Percentiles rank a stretch among this genome's conserved stretches.
Conservation (phyloP, 305 asterid species). For the Rubia peregrina region DNA sequence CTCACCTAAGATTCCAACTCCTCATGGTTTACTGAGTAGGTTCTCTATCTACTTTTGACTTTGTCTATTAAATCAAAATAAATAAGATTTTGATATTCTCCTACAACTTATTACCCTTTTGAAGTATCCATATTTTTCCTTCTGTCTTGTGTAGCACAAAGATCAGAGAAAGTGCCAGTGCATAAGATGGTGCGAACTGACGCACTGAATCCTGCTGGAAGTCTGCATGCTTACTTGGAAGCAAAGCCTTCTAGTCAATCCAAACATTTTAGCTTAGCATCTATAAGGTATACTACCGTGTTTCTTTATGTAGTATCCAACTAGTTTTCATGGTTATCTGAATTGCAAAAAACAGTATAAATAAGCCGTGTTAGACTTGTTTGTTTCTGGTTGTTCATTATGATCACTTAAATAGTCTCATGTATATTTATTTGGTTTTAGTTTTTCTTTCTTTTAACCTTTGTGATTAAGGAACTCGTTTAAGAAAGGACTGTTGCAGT, state of each 20-base stretch:
- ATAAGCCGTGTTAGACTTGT: background rate
- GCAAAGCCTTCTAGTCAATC: constrained; percentile 44
- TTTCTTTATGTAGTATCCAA: constrained; percentile 12
- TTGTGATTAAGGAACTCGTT: background rate
- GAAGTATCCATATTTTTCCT: constrained; percentile 13
- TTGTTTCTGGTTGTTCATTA: background rate
- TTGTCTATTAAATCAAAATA: constrained; percentile 11
- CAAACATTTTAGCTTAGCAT: constrained; percentile 58
- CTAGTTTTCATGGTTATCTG: constrained; percentile 4
- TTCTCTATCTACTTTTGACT: constrained; percentile 11
- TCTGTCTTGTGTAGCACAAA: constrained; percentile 38
- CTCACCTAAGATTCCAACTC: constrained; percentile 39
- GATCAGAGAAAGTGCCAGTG: constrained; percentile 68
- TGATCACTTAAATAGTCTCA: background rate
- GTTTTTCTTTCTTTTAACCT: background rate
- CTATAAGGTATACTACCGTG: constrained; percentile 55
- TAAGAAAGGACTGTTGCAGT: background rate
- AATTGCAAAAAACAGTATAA: background rate
- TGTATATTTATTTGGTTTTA: background rate
- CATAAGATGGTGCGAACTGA: constrained; percentile 89
- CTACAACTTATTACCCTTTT: constrained; percentile 16
- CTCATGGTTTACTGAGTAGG: constrained; percentile 38
- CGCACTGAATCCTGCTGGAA: constrained; percentile 93
- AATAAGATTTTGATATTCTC: constrained; percentile 15
- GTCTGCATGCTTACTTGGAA: constrained; percentile 87